Percentiles rank a stretch among this genome's conserved stretches.
phyloP scores from a whole-genome alignment of 345 rosid genomes.

The Eucalyptus virginea region DNA sequence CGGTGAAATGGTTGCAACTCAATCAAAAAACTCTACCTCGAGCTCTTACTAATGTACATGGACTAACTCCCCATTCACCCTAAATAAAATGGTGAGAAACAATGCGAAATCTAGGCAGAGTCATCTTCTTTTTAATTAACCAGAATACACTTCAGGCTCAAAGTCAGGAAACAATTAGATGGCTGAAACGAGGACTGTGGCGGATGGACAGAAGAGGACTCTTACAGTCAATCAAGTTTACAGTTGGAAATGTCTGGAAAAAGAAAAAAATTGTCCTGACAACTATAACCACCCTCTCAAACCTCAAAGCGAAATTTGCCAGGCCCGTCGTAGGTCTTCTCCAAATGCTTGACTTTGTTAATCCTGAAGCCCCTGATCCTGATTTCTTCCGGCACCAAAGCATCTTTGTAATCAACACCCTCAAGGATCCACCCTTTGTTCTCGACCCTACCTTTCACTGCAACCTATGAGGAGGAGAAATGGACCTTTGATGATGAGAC shows the following conservation, averaged over 20 bases:
- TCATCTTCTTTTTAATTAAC: not conserved
- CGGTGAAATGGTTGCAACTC: not conserved
- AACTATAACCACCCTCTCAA: not conserved
- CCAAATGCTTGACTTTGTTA: slow-evolving; percentile 55
- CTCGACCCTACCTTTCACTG: slow-evolving; percentile 45
- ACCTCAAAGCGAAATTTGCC: slow-evolving; percentile 33
- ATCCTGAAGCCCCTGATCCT: slow-evolving; percentile 71
- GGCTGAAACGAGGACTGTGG: not conserved
- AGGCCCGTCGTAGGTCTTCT: slow-evolving; percentile 37
- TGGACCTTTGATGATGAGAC: not conserved
- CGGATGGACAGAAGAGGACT: not conserved
- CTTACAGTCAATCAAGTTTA: not conserved
- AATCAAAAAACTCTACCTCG: not conserved
- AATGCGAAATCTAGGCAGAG: not conserved
- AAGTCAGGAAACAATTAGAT: not conserved
- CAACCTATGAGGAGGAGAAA: slow-evolving; percentile 27
- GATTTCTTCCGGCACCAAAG: slow-evolving; percentile 56
- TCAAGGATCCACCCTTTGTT: slow-evolving; percentile 85
- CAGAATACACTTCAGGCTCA: not conserved
- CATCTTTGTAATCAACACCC: slow-evolving; percentile 55
- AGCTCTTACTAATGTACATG: not conserved
- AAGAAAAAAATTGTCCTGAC: not conserved
- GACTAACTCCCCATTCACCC: not conserved
- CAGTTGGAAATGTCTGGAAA: not conserved
- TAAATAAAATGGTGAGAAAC: not conserved